Evolutionary conservation across 768 basidiomycete species (phyloP).

Genomic region (Guyanaporus albipodus): DNA sequence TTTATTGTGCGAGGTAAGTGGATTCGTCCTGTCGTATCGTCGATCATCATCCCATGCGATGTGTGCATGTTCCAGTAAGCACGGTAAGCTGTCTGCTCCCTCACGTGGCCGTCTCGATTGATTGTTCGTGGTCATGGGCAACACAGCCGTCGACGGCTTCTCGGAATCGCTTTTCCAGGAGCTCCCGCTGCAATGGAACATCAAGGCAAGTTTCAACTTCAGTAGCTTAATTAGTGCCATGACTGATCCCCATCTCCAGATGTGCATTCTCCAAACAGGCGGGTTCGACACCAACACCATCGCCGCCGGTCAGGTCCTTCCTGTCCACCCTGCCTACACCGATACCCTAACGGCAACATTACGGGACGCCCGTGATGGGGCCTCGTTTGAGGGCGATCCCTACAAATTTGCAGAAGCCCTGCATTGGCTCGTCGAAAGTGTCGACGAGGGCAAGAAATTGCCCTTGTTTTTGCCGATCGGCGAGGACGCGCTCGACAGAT

Average conservation of each 20-base stretch:
- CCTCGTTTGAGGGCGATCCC: constrained; percentile 10
- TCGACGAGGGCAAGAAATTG: not conserved
- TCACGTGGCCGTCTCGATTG: not conserved
- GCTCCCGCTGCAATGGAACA: constrained; percentile 16
- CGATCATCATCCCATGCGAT: not conserved
- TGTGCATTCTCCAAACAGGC: constrained; percentile 17
- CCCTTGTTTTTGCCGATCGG: constrained; percentile 8
- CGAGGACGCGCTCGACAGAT: constrained; percentile 5
- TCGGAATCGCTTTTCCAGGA: constrained; percentile 9
- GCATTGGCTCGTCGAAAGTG: not conserved
- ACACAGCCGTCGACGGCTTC: constrained; percentile 10
- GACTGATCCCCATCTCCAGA: not conserved
- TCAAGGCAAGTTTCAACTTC: constrained; percentile 12
- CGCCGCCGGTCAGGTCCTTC: not conserved
- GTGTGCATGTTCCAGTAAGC: constrained; percentile 2
- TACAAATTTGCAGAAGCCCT: constrained; percentile 10
- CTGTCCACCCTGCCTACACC: constrained; percentile 8
- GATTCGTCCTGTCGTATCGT: too few relatives aligned
- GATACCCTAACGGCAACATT: not conserved
- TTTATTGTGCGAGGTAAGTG: constrained; percentile 13
- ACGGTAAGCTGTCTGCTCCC: constrained; percentile 2
- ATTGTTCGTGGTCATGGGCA: not conserved
- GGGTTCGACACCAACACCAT: constrained; percentile 15
- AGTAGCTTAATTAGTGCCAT: too few relatives aligned
- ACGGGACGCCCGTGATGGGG: not conserved